Evolutionary conservation across 371 early-diverging fungal genomes (phyloP).

Genomic region (Rhizomucor miehei): DNA sequence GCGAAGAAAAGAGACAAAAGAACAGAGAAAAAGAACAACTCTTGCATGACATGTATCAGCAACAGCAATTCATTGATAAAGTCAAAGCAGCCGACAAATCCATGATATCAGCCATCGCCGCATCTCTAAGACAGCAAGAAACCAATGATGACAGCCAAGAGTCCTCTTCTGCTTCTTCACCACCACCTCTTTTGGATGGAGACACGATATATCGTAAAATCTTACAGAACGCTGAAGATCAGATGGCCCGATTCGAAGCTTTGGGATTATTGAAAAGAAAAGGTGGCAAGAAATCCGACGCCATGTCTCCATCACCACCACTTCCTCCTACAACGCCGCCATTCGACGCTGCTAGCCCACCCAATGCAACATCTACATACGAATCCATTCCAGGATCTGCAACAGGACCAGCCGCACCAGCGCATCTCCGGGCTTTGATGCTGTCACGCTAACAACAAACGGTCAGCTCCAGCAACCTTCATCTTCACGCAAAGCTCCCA

Average conservation of each 20-base stretch:
- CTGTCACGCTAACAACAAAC: no score
- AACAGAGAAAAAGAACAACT: slow-evolving; percentile 65
- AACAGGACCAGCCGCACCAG: no score
- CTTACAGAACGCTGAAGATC: slow-evolving; percentile 53
- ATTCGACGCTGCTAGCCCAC: background rate
- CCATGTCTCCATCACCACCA: background rate
- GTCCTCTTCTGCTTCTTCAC: background rate
- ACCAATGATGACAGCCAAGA: slow-evolving; percentile 8
- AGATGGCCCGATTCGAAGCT: slow-evolving; percentile 48
- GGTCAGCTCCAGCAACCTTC: no score
- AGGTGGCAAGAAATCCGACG: background rate
- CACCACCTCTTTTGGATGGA: slow-evolving; percentile 18
- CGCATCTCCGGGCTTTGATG: no score
- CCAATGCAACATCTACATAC: background rate
- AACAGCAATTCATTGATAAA: slow-evolving; percentile 57
- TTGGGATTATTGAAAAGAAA: slow-evolving; percentile 35
- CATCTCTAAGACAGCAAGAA: slow-evolving; percentile 35
- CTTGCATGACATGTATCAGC: slow-evolving; percentile 62
- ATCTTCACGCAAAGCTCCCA: no score
- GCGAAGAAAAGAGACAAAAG: slow-evolving; percentile 63
- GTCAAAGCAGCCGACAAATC: slow-evolving; percentile 51
- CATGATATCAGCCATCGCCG: slow-evolving; percentile 31
- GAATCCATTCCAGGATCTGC: background rate
- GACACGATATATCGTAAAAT: slow-evolving; percentile 45
- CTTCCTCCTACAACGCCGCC: background rate